Evolutionary conservation across 1,284 basidiomycete genomes (phyloP), one percentile per base, ranked within the genome.

Genomic region (Sporisorium exsertum): DNA sequence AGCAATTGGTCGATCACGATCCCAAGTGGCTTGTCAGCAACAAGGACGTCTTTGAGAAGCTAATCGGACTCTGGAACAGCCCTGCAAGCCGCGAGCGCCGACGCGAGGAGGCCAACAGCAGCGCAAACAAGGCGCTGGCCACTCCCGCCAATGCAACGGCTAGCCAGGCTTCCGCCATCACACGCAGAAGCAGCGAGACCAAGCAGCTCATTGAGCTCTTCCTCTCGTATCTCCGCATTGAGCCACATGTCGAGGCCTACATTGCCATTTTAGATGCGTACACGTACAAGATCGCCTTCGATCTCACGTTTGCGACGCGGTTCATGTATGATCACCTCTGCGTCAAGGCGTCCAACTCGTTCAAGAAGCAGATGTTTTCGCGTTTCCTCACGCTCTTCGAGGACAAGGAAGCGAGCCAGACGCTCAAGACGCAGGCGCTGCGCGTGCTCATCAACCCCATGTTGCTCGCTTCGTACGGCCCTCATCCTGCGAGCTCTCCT

Each of bases 271-370:
- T 94, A 54, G 90, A 92, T 37, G 88, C 95, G 45, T 97, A 93
- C 87, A 91, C 92, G 33, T 91, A 92, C 74, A 90, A 91, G 68
- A 89, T 93, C 15, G 91, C 93, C 3, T 90, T 95, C 83, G 95
- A 99, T 83, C 88, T 94, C 45, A 90, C 93, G 29, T 89, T 88
- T 55, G 88, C 93, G n/a, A 91, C 93, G 0, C 91, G 92, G 69
- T 98, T 98, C 88, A 89, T 99, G 20, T 96, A 96, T 84, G 88
- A 90, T 33, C 92, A 94, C 77, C 92, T 97, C 37, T 93, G 94
- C 6, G 82, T 88, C 40, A 87, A 87, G 67, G 87, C 87, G 32
- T 85, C 86, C 33, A 81, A 81, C 81, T 91, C 83, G 33, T 94
- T 94, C 87, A 92, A 92, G 60, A 90, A 93, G 46, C 93, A 93